phyloP scores from a whole-genome alignment of 2,329 filamentous ascomycete genomes.

The Fusarium coffeatum region DNA sequence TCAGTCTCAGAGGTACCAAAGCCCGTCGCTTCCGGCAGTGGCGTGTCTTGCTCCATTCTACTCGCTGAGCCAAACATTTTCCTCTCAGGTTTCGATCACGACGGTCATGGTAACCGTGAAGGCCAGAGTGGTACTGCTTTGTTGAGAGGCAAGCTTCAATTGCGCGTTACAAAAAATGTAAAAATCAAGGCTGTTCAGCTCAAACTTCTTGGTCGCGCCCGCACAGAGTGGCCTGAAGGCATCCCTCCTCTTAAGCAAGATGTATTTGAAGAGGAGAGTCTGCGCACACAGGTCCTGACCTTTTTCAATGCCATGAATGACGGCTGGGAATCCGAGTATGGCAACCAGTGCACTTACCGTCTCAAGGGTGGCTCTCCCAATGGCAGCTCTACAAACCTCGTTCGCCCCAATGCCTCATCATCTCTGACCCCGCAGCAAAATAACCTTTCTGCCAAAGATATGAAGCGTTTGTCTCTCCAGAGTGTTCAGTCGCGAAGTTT shows the following conservation, averaged over 20 bases:
- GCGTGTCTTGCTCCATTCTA: conserved; percentile 77
- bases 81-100: conserved; percentile 81
- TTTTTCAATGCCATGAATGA: conserved; percentile 87
- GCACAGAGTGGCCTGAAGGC: conserved; percentile 96
- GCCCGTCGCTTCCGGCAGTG: conserved; percentile 82
- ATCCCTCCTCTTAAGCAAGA: conserved; percentile 90
- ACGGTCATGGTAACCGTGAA: conserved; percentile 64
- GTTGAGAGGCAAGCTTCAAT: conserved; percentile 82
- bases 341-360: conserved; percentile 70
- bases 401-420: conserved; percentile 34
- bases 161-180: conserved; percentile 86
- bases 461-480: conserved; percentile 79
- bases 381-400: conserved; percentile 51
- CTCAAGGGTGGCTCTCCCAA: conserved; percentile 56
- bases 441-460: conserved; percentile 58
- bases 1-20: conserved; percentile 71
- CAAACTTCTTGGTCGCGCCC: conserved; percentile 84
- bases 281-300: conserved; percentile 88
- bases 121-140: conserved; percentile 80
- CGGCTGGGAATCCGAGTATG: conserved; percentile 69
- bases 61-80: conserved; percentile 85
- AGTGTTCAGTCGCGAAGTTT: conserved; percentile 88
- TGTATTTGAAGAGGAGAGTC: conserved; percentile 82
- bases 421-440: conserved; percentile 43
- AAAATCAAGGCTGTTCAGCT: conserved; percentile 94